These are phyloP conservation scores for Funneliformis mosseae DNA, from an alignment of 192 early-diverging fungal genomes.

Conservation along the genomic window DNA sequence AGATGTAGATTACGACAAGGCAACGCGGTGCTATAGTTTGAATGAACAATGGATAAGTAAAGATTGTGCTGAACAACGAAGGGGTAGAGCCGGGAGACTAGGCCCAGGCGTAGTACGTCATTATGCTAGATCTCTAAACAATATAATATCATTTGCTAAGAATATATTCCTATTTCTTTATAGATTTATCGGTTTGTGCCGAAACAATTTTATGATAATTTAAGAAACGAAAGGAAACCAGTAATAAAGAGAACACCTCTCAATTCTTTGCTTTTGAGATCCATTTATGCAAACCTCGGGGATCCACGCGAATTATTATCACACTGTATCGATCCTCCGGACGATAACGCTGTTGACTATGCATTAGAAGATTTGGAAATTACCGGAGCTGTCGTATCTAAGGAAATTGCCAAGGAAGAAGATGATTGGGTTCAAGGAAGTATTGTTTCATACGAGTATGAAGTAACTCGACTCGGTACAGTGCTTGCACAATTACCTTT, in stretches of 20 bases:
- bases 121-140: background rate
- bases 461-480: conserved; percentile 35
- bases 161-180: background rate
- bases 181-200: conserved; percentile 40
- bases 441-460: conserved; percentile 16
- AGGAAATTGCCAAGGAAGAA: background rate
- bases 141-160: no score
- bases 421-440: conserved; percentile 6
- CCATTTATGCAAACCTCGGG: conserved; percentile 35
- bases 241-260: conserved; percentile 38
- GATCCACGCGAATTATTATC: conserved; percentile 33
- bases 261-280: conserved; percentile 32
- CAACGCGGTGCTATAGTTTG: conserved; percentile 32
- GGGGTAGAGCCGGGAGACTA: conserved; percentile 38
- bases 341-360: conserved; percentile 33
- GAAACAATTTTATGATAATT: conserved; percentile 24
- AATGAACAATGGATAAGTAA: conserved; percentile 41
- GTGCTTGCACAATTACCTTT: conserved; percentile 35
- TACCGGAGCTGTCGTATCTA: conserved; percentile 33
- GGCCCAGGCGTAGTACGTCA: conserved; percentile 31
- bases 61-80: conserved; percentile 40
- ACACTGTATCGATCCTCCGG: conserved; percentile 35
- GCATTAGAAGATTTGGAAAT: conserved; percentile 35
- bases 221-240: conserved; percentile 34
- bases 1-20: conserved; percentile 36